Conservation (phyloP, 23 red algal genomes). For the Agarophyton chilense region DNA sequence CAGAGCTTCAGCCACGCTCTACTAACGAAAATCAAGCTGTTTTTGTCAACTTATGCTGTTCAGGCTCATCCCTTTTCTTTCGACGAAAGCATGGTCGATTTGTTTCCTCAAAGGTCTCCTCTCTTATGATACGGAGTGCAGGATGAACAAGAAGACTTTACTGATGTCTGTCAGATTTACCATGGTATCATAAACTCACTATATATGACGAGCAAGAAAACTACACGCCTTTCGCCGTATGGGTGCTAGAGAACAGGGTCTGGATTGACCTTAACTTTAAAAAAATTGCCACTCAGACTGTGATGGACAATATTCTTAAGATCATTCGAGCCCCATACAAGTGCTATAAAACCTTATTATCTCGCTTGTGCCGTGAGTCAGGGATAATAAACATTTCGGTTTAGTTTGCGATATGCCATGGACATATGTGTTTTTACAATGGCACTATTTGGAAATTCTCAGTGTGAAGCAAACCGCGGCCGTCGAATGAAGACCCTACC, state of each 20-base stretch:
- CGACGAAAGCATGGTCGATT: too few species aligned
- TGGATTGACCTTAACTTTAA: slow-evolving; percentile 12
- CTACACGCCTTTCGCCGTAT: background rate
- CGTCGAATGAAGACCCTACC: background rate
- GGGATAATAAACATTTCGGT: background rate
- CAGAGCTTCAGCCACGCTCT: too few species aligned
- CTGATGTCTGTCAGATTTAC: too few species aligned
- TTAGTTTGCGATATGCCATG: background rate
- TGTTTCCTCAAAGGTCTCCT: too few species aligned
- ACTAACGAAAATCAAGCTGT: too few species aligned
- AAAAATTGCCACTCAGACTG: background rate
- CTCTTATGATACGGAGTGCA: too few species aligned
- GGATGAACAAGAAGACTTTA: too few species aligned
- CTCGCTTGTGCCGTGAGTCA: background rate
- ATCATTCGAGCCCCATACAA: background rate
- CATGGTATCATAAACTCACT: background rate
- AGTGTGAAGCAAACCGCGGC: background rate
- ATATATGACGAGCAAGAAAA: background rate
- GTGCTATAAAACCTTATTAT: background rate
- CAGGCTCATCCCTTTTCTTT: too few species aligned
- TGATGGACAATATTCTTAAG: slow-evolving; percentile 10
- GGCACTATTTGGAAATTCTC: background rate
- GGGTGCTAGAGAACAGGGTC: background rate
- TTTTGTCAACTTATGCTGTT: too few species aligned
- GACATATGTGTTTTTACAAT: slow-evolving; percentile 8